Evolutionary conservation across 495 filamentous ascomycete genomes (phyloP).

Genomic region (Penicillium paxilli): DNA sequence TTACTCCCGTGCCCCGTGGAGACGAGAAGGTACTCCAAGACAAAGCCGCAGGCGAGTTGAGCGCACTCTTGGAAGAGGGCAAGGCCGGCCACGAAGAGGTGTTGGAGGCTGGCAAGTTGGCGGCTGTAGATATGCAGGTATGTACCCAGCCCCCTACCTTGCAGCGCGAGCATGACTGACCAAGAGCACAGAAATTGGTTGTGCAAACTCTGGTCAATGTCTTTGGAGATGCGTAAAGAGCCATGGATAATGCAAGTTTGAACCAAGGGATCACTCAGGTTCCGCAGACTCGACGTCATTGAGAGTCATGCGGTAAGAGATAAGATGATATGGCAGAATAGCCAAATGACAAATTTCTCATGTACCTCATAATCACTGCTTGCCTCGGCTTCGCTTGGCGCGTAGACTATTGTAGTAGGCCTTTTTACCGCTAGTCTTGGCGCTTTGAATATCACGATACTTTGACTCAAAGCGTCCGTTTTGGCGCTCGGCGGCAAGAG

Average conservation of each 20-base stretch:
- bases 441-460: conserved; percentile 65
- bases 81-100: conserved; percentile 76
- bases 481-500: conserved; percentile 63
- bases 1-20: conserved; percentile 63
- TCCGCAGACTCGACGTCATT: neutral
- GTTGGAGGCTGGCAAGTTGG: conserved; percentile 59
- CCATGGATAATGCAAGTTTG: neutral
- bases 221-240: conserved; percentile 16
- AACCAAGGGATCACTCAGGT: neutral
- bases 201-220: conserved; percentile 33
- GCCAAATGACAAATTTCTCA: neutral
- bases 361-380: conserved; percentile 20
- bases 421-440: conserved; percentile 72
- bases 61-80: conserved; percentile 57
- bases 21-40: conserved; percentile 50
- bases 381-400: conserved; percentile 51
- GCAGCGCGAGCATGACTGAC: conserved; percentile 12
- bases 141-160: conserved; percentile 1
- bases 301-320: neutral
- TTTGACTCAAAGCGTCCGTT: conserved; percentile 66
- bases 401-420: conserved; percentile 67
- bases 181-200: conserved; percentile 38
- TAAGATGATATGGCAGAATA: neutral
- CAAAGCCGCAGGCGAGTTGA: conserved; percentile 49
- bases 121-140: conserved; percentile 71